Base-by-base conservation (phyloP, 2,329 filamentous ascomycete species). In the Thermoascus crustaceus region DNA sequence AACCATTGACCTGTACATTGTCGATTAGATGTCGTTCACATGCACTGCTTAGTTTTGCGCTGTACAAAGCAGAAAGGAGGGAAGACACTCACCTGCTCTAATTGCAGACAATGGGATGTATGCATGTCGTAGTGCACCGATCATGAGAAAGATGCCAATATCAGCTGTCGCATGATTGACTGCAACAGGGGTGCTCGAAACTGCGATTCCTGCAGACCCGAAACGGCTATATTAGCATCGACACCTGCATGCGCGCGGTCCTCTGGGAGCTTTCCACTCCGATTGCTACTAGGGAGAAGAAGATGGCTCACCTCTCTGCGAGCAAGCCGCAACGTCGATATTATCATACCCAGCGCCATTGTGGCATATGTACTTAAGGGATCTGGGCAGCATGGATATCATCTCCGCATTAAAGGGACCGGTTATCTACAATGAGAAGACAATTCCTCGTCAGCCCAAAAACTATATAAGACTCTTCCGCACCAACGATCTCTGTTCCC, bases 321-420 rank as follows among this genome's bases (percentile, higher is more conserved):
- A 70, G 52, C 72, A 76, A 14, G 67, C 69, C 1, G 61, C 53
- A 9, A 76, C 60, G 39, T 78, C 73, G 31, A 78, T 69, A 45
- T 76, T 76, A 50, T 78, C 74, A 53, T 78, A 78, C 3, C 74
- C 74, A 2, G 74, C 74, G 10, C 74, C 70, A 41, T 72, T 71
- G 46, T 73, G 70, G 42, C 67, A 69, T 43, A 73, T 68, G 43
- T 64, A 72, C 42, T 63, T 66, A 39, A 71, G 50, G 0, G 64
- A 61, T 18, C 49, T 45, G 0, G 71, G 70, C 3, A 73, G 54
- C 7, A 57, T 54, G 6, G 58, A 55, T 9, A 73, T 48, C 32
- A 73, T 44, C 43, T 73, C 69, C 9, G 54, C 46, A 46, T 74
- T 52, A 44, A 74, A 73, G 8, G 58, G 61, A n/a, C 64, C 65